phyloP scores from a whole-genome alignment of 2,329 filamentous ascomycete species.

The Albophoma yamanashiensis region DNA sequence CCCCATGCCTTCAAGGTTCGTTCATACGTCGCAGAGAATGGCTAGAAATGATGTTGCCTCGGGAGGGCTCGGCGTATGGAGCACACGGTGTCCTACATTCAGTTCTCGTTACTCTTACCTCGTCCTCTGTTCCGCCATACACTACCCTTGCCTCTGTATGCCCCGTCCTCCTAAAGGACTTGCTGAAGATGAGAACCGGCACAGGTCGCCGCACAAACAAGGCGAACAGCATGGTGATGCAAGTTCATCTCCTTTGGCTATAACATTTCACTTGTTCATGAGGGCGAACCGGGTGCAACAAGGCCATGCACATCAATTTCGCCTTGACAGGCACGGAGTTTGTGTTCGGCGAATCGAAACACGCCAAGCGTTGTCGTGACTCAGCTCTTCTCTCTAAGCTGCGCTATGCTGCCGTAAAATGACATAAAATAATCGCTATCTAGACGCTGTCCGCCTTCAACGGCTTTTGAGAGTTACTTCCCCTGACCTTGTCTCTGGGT shows the following conservation, averaged over 20 bases:
- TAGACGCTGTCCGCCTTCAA: not conserved
- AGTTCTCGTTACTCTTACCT: not conserved
- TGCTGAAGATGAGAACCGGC: no score
- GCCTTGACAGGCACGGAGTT: not conserved
- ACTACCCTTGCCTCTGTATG: not conserved
- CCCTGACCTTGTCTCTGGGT: not conserved
- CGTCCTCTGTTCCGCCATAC: not conserved
- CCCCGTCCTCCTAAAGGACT: not conserved
- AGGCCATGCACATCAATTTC: not conserved
- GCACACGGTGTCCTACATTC: not conserved
- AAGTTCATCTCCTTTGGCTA: not conserved
- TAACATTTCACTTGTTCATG: not conserved
- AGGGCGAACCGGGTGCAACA: not conserved
- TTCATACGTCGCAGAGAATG: not conserved
- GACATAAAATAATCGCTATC: constrained; percentile 8
- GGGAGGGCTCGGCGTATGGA: not conserved
- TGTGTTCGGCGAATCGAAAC: not conserved
- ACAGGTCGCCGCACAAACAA: not conserved
- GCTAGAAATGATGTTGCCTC: not conserved
- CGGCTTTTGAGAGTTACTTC: not conserved
- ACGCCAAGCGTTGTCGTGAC: not conserved
- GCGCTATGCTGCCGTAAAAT: constrained; percentile 9
- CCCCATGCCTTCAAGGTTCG: no score
- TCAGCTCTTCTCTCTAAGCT: constrained; percentile 3
- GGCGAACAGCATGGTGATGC: no score